Evolutionary conservation across 2,329 filamentous ascomycete genomes (phyloP), one percentile per base, ranked within the genome.

Genomic region (Aspergillus sp.): DNA sequence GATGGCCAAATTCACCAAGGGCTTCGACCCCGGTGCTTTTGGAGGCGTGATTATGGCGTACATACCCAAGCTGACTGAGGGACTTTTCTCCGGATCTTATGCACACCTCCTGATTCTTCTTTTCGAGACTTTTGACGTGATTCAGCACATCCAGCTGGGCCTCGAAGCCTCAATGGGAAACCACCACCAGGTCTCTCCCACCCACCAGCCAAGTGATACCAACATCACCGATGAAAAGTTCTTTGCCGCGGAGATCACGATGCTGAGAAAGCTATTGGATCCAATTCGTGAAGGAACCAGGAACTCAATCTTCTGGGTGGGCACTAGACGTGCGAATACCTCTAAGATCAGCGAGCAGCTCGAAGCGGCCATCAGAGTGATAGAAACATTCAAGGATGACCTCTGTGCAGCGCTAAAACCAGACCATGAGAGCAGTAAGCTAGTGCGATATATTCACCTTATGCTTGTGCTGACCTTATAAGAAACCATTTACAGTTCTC

Each of bases 61-160:
- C 15, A 52, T 64, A 27, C 59, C 61, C 1, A 39, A 20, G 6
- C 17, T 66, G 7, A 24, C 39, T 2, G 40, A 56, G 4, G 42
- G 52, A 27, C 49, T 62, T 5, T 58, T 64, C 19, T 66, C 68
- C 1, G 65, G 66, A 9, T 64, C 65, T 4, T 68, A 63, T 48
- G 53, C 53, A 11, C 68, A 70, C 51, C 60, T 69, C n/a, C 39
- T 69, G 20, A 33, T 67, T 2, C 50, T 70, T 11, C 46, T 69
- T 8, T 59, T 68, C 8, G 57, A 62, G 20, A 50, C 53, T 67
- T 86, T 87, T 65, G 75, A 82, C 1, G 80, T 82, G 49, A 86
- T 90, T 60, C 83, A 86, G 62, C 83, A 85, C 64, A 85, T 89
- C 49, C 88, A 90, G 69, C 73, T 77, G 5, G 84, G 88, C 53